phyloP scores from a whole-genome alignment of 164 flowering plant species.

The Tetrastigma voinierianum region DNA sequence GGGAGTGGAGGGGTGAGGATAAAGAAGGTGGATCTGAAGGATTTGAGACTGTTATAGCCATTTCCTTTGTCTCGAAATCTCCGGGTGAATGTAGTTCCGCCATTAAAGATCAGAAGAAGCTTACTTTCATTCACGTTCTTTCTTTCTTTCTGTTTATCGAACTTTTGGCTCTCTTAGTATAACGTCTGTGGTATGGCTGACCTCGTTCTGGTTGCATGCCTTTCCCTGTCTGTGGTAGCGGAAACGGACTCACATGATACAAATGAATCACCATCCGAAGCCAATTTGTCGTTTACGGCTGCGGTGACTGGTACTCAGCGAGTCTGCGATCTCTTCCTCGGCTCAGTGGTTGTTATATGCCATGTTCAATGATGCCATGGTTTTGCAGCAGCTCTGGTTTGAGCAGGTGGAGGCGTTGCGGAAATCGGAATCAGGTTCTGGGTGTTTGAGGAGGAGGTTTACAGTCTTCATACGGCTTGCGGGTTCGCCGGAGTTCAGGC shows the following conservation, averaged over 20 bases:
- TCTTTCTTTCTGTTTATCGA: too few species aligned
- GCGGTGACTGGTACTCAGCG: slow-evolving; percentile 65
- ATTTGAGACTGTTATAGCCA: too few species aligned
- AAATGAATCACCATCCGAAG: slow-evolving; percentile 46
- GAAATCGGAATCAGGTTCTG: slow-evolving; percentile 42
- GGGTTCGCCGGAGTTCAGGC: slow-evolving; percentile 74
- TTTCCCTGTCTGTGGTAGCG: slow-evolving; percentile 15
- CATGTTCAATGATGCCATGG: slow-evolving; percentile 59
- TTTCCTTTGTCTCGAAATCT: too few species aligned
- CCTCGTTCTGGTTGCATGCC: slow-evolving; percentile 5
- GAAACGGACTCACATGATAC: slow-evolving; percentile 63
- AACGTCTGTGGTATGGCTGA: slow-evolving; percentile 7
- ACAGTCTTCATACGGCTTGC: slow-evolving; percentile 70
- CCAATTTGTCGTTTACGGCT: slow-evolving; percentile 41
- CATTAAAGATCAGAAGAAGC: too few species aligned
- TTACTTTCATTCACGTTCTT: too few species aligned
- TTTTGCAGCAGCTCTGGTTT: slow-evolving; percentile 64
- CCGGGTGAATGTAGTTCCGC: too few species aligned
- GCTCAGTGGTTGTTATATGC: slow-evolving; percentile 37
- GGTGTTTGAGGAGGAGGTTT: slow-evolving; percentile 66
- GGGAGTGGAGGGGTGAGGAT: too few species aligned
- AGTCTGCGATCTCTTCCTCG: slow-evolving; percentile 38
- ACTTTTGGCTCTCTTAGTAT: slow-evolving; percentile 2
- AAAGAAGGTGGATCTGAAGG: too few species aligned
- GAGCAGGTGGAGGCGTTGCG: slow-evolving; percentile 51